phyloP scores from a whole-genome alignment of 2,329 filamentous ascomycete genomes.

The Coniella lustricola region DNA sequence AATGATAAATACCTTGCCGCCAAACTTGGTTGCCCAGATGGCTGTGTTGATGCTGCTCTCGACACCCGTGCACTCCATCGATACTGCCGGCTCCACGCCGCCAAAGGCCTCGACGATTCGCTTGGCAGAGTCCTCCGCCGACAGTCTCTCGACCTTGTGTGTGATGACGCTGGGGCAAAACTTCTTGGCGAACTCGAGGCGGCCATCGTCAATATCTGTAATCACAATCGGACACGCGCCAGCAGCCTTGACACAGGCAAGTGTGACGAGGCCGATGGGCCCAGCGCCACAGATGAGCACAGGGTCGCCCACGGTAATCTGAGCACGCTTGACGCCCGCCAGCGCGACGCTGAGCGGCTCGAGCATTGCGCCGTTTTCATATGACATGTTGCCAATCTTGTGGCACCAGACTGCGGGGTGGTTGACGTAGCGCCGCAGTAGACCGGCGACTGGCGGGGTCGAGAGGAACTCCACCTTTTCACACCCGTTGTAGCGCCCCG shows the following conservation, averaged over 20 bases:
- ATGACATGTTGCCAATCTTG: slow-evolving; percentile 89
- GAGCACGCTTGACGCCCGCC: slow-evolving; percentile 77
- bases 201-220: slow-evolving; percentile 86
- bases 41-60: slow-evolving; percentile 81
- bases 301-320: slow-evolving; percentile 75
- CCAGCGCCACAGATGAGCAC: slow-evolving; percentile 88
- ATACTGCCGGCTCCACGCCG: slow-evolving; percentile 72
- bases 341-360: slow-evolving; percentile 87
- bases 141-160: slow-evolving; percentile 62
- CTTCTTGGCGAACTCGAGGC: slow-evolving; percentile 77
- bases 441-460: slow-evolving; percentile 80
- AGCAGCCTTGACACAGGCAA: slow-evolving; percentile 77
- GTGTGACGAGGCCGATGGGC: slow-evolving; percentile 84
- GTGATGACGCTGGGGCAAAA: slow-evolving; percentile 74
- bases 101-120: slow-evolving; percentile 64
- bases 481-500: slow-evolving; percentile 92
- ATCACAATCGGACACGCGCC: slow-evolving; percentile 88
- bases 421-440: slow-evolving; percentile 88
- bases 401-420: slow-evolving; percentile 94
- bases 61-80: slow-evolving; percentile 90
- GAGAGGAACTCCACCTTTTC: slow-evolving; percentile 79
- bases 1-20: slow-evolving; percentile 94
- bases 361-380: slow-evolving; percentile 82
- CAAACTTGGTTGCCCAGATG: slow-evolving; percentile 88
- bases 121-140: slow-evolving; percentile 64